Evolutionary conservation across 148 eudicot genomes (phyloP).

Genomic region (Chenopodium formosanum): DNA sequence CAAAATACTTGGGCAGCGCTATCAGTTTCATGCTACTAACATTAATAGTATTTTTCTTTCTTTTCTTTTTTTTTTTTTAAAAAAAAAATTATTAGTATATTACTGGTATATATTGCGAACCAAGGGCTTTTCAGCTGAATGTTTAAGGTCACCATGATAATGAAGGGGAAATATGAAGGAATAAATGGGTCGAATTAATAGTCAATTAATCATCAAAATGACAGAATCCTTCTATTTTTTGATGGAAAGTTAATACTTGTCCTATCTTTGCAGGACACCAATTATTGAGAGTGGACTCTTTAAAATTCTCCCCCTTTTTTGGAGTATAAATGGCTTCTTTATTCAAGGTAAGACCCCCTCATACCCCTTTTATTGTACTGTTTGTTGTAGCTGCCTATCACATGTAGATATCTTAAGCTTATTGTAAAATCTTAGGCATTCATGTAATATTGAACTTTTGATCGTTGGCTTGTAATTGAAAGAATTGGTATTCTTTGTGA

Average conservation of each 20-base stretch:
- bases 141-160: neutral
- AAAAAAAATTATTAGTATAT: neutral
- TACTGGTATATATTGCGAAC: neutral
- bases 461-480: neutral
- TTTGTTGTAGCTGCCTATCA: neutral
- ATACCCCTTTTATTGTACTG: neutral
- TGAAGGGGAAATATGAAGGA: neutral
- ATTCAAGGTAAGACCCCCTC: slow-evolving; percentile 37
- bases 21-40: too few relatives aligned
- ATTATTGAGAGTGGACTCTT: neutral
- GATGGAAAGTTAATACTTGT: neutral
- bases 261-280: neutral
- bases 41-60: too few relatives aligned
- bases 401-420: neutral
- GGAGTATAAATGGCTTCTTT: slow-evolving; percentile 41
- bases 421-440: neutral
- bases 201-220: neutral
- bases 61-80: too few relatives aligned
- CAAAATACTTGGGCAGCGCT: too few relatives aligned
- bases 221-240: neutral
- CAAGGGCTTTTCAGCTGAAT: neutral
- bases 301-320: neutral
- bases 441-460: neutral
- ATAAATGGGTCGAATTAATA: neutral
- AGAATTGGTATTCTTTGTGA: neutral